Conservation (phyloP, 306 rosid species). For the Sphenostylis stenocarpa region DNA sequence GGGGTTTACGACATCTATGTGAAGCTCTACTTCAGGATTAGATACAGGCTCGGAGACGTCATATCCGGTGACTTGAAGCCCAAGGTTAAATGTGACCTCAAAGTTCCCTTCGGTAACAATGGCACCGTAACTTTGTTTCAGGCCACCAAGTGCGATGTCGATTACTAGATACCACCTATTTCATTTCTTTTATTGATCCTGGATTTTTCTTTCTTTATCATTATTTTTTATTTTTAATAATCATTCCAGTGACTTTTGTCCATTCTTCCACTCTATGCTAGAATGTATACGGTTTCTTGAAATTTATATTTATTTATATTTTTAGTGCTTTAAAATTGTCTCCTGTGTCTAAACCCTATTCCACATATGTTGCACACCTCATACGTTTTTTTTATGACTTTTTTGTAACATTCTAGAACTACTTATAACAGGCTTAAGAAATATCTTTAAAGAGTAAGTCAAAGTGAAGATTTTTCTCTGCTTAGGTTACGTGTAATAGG, state of each 20-base stretch:
- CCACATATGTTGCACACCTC: no score
- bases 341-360: background rate
- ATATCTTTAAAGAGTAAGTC: background rate
- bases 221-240: background rate
- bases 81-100: constrained; percentile 53
- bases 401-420: background rate
- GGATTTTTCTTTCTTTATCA: background rate
- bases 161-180: background rate
- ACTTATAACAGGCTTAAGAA: background rate
- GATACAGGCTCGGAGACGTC: constrained; percentile 48
- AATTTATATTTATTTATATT: background rate
- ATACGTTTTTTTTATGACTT: background rate
- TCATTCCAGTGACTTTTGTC: background rate
- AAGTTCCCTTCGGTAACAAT: constrained; percentile 40
- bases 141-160: constrained; percentile 49
- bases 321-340: background rate
- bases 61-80: constrained; percentile 44
- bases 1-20: constrained; percentile 48
- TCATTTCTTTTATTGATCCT: background rate
- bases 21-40: constrained; percentile 51
- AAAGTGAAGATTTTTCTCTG: background rate
- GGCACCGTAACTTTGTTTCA: background rate
- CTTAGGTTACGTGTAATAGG: background rate
- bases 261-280: background rate
- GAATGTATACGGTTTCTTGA: background rate